Conservation (phyloP, 176 grass and related monocot genomes). For the Musa schizocarpa region DNA sequence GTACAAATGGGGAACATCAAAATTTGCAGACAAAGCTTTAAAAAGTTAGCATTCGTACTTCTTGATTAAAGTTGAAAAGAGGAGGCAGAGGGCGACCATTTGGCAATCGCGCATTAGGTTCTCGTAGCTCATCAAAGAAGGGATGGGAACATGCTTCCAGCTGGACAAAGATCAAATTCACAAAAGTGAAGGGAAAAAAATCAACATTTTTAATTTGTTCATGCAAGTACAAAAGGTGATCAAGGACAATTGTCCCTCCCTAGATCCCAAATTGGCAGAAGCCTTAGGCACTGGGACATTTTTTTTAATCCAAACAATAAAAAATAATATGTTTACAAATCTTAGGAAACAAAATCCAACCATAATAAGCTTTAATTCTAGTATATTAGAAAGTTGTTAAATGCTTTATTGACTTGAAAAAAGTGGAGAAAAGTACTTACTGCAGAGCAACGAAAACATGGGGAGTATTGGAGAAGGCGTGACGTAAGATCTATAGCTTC, state of each 20-base stretch:
- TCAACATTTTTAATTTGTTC: background rate
- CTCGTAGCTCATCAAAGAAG: constrained; percentile 20
- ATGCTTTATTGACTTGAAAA: background rate
- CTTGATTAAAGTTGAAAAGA: constrained; percentile 22
- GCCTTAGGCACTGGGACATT: too few species aligned
- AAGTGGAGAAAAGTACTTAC: background rate
- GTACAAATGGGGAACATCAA: background rate
- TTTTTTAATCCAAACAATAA: too few species aligned
- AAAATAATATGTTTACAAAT: background rate
- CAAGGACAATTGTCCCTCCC: background rate
- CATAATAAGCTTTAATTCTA: too few species aligned
- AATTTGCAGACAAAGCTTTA: background rate
- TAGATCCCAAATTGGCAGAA: too few species aligned
- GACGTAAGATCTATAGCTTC: constrained; percentile 21
- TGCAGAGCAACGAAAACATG: constrained; percentile 15
- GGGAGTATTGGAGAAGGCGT: constrained; percentile 20
- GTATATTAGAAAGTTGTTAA: too few species aligned
- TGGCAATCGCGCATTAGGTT: constrained; percentile 13
- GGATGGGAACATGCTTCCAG: constrained; percentile 16
- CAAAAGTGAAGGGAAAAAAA: background rate
- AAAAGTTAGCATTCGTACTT: background rate
- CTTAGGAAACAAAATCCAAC: background rate
- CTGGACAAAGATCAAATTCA: background rate
- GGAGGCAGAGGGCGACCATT: constrained; percentile 12
- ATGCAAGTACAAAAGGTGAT: background rate